Evolutionary conservation across 1,284 basidiomycete genomes (phyloP), one percentile per base, ranked within the genome.

Genomic region (Cutaneotrichosporon mucoides): DNA sequence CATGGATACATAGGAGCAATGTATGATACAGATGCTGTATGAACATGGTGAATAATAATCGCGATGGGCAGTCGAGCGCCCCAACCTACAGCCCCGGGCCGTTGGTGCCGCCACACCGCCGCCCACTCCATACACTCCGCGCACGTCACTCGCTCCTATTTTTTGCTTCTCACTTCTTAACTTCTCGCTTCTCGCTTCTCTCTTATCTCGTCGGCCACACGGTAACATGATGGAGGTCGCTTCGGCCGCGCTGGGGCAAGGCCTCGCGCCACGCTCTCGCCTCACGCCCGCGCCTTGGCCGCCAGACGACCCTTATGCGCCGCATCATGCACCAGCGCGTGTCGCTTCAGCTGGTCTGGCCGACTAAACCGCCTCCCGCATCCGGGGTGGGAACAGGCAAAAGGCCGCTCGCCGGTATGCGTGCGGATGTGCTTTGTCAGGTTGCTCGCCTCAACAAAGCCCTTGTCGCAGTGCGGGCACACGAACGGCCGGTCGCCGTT

Each of bases 391-490:
- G 79, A 65, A 75, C 92, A 97, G 2, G 76, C 72, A 71, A 95
- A 95, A 3, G 93, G 93, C 59, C 88, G 84, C 33, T 84, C 88
- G 9, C 92, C 93, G 0, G 92, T 93, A 69, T 96, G 77, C 10
- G 74, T 78, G 40, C 76, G 71, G 57, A 77, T 75, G 62, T 66
- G 92, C 76, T 96, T 96, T 7, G 92, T 92, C 38, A 96, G 77
- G 76, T 97, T 97, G 13, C 90, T 94, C 16, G 90, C 92, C 76
- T 97, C 93, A 1, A 92, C 84, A 70, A 96, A 97, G 7, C 88
- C 88, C 85, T 86, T 86, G 10, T 88, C 86, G 68, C 92, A 95
- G 67, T 86, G 87, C 8, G 84, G 83, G 76, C 93, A 97, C 67
- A 89, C 87, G 80, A 96, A 96, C 9, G 92, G 92, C 70, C 92